Base-by-base conservation (phyloP, 2,329 filamentous ascomycete species). In the Thielaviopsis populi region DNA sequence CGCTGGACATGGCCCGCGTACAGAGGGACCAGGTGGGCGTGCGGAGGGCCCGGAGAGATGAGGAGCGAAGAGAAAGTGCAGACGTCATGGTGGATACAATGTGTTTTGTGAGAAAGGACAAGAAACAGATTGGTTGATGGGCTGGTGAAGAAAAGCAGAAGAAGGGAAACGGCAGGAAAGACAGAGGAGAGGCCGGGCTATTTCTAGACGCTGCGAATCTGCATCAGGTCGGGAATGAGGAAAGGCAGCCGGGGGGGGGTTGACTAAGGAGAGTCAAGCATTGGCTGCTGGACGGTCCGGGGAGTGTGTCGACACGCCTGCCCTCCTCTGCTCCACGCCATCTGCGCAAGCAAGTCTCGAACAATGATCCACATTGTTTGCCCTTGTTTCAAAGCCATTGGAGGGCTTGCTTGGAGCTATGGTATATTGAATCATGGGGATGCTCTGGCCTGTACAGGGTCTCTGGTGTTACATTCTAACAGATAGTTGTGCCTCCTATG, bases 1-100 rank as follows among this genome's bases (percentile, higher is more conserved):
- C 59, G 42, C 59, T 61, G 19, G 59, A 37, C 59, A 61, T 61
- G 59, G 40, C 30, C 33, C 59, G 59, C 17, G 53, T 37, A 10
- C 53, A 33, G n/a, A 61, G 41, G 11, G 59, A 61, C n/a, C 24
- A 46, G 24, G 40, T 33, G 42, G 59, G 27, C 17, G 17, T 43
- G 24, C 59, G 59, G n/a, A 61, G 42, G 19, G 42, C 59, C 59
- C 37, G 33, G 15, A 43, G 13, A 13, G 42, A 33, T 15, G 43
- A 61, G 40, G 43, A 61, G 40, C 59, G 59, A 13, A 48, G 13
- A 30, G 59, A n/a, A 43, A 61, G 41, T 27, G 24, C 43, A 61
- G 59, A 61, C 17, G 59, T 19, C 59, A 61, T 61, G 10, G 27
- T 48, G 24, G 15, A 4, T 43, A 48, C 4, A 42, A 24, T 17